Conservation (phyloP, 1,284 basidiomycete genomes). For the Coniferiporia sulphurascens region DNA sequence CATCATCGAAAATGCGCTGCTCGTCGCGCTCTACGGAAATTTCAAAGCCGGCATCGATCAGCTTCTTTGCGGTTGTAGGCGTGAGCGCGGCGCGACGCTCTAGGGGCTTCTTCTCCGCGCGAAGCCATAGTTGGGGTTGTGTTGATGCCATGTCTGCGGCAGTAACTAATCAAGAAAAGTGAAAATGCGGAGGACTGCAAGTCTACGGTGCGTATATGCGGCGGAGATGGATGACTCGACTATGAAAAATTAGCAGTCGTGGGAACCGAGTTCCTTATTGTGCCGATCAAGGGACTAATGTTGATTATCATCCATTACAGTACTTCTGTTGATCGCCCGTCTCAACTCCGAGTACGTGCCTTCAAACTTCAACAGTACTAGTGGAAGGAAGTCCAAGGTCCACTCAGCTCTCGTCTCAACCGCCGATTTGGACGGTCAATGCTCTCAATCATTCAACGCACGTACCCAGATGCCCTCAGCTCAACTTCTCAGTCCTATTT, state of each 20-base stretch:
- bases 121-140: conserved; percentile 64
- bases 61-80: conserved; percentile 85
- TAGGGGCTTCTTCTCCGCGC: conserved; percentile 93
- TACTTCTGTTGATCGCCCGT: too few species aligned
- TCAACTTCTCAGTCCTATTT: too few species aligned
- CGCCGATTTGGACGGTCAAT: too few species aligned
- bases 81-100: conserved; percentile 94
- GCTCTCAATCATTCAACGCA: too few species aligned
- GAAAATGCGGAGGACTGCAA: neutral
- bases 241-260: conserved; percentile 7
- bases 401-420: too few species aligned
- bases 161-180: neutral
- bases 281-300: too few species aligned
- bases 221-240: neutral
- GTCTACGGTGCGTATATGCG: neutral
- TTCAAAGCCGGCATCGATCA: conserved; percentile 90
- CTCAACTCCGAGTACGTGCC: too few species aligned
- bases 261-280: neutral
- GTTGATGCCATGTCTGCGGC: conserved; percentile 1
- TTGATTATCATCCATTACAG: too few species aligned
- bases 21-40: conserved; percentile 92
- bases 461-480: too few species aligned
- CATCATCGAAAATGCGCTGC: conserved; percentile 93
- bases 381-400: too few species aligned
- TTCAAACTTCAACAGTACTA: too few species aligned